phyloP scores from a whole-genome alignment of 257 asterid species.

The Solanum corneliomulleri region DNA sequence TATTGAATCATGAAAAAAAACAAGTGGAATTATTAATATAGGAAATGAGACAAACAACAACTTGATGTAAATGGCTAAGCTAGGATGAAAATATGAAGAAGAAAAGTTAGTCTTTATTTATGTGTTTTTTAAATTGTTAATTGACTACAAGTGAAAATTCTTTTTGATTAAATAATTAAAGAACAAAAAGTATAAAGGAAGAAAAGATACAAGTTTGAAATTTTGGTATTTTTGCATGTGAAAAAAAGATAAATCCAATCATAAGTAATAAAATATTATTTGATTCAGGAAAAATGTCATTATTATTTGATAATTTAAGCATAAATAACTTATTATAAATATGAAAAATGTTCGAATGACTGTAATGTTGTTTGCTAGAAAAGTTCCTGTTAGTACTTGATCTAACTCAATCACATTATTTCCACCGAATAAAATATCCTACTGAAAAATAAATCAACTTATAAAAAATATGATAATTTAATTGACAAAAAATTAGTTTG shows the following conservation, averaged over 20 bases:
- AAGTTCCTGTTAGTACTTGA: conserved; percentile 38
- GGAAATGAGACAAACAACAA: neutral
- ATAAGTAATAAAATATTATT: neutral
- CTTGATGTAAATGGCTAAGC: neutral
- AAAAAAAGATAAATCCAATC: neutral
- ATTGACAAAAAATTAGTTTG: neutral
- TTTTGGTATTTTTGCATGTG: neutral
- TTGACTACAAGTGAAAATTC: neutral
- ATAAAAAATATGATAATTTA: neutral
- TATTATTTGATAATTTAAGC: neutral
- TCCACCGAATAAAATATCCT: conserved; percentile 50
- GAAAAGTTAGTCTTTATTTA: neutral
- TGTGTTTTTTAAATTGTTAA: neutral
- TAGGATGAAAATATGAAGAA: neutral
- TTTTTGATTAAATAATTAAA: neutral
- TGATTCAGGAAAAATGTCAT: neutral
- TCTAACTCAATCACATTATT: conserved; percentile 33
- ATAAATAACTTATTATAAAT: neutral
- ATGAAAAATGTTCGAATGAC: conserved; percentile 36
- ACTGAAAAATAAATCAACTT: conserved; percentile 15
- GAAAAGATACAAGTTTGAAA: neutral
- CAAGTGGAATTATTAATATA: no score
- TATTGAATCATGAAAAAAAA: neutral
- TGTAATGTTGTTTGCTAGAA: conserved; percentile 43
- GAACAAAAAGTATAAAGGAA: neutral